Evolutionary conservation across 2,329 filamentous ascomycete genomes (phyloP).

Genomic region (Paramyrothecium sp.): DNA sequence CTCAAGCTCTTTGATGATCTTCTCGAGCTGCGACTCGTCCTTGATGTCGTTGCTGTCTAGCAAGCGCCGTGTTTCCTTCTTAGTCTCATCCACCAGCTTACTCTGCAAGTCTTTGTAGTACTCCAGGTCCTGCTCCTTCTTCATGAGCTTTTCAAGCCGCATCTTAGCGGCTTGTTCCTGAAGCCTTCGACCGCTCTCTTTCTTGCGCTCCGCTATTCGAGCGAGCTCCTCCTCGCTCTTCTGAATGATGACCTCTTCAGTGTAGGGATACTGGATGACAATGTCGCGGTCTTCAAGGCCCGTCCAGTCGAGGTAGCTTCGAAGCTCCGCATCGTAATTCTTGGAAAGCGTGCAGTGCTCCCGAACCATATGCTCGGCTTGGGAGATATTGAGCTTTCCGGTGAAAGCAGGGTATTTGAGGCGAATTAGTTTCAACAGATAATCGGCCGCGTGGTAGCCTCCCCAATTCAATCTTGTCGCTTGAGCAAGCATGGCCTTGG

Average conservation of each 20-base stretch:
- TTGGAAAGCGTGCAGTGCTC: constrained; percentile 89
- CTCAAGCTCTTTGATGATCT: constrained; percentile 83
- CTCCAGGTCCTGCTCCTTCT: constrained; percentile 92
- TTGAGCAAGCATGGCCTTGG: constrained; percentile 79
- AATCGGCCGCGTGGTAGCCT: constrained; percentile 85
- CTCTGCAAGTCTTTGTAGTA: constrained; percentile 85
- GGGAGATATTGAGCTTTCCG: constrained; percentile 79
- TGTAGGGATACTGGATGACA: constrained; percentile 90
- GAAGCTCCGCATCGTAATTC: constrained; percentile 78
- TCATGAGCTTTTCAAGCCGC: constrained; percentile 90
- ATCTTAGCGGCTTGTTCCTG: constrained; percentile 98
- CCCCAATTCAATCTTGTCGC: constrained; percentile 94
- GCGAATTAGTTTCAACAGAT: constrained; percentile 82
- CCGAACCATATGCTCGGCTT: constrained; percentile 82
- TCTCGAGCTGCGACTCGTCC: constrained; percentile 83
- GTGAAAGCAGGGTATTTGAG: constrained; percentile 91
- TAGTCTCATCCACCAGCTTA: constrained; percentile 71
- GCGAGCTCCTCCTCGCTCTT: constrained; percentile 95
- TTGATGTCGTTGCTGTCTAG: constrained; percentile 90
- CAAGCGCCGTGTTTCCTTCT: constrained; percentile 85
- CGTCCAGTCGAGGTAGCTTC: constrained; percentile 81
- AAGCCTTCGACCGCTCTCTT: constrained; percentile 85
- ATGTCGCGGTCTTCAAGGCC: constrained; percentile 86
- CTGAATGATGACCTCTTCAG: constrained; percentile 83
- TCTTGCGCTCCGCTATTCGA: constrained; percentile 86